Conservation (phyloP, 495 filamentous ascomycete species). For the Penicillium ucsense region DNA sequence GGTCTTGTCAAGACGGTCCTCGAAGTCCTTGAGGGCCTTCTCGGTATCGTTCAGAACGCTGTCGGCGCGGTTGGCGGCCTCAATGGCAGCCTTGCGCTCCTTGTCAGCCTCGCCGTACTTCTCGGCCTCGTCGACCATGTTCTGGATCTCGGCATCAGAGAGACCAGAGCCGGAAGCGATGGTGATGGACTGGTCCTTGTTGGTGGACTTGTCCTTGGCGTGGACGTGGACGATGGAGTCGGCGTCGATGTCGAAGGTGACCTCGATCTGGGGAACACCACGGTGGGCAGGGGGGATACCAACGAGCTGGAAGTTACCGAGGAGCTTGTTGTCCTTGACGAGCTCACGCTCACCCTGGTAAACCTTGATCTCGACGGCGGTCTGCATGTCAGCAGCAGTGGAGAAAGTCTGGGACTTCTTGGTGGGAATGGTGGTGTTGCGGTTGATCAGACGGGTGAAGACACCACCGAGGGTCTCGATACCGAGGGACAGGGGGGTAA, state of each 20-base stretch:
- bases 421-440: conserved; percentile 98
- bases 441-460: conserved; percentile 98
- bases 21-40: conserved; percentile 94
- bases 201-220: conserved; percentile 98
- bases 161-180: conserved; percentile 98
- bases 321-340: conserved; percentile 96
- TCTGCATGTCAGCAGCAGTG: conserved; percentile 98
- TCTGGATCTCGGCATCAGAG: conserved; percentile 85
- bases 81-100: conserved; percentile 91
- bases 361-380: conserved; percentile 99
- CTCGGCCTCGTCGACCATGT: conserved; percentile 96
- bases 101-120: conserved; percentile 92
- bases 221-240: conserved; percentile 98
- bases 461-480: conserved; percentile 99
- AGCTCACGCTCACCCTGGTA: conserved; percentile 99
- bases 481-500: conserved; percentile 95
- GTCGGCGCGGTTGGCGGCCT: conserved; percentile 94
- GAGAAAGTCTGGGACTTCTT: conserved; percentile 99
- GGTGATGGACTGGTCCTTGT: conserved; percentile 99
- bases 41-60: conserved; percentile 95
- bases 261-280: conserved; percentile 95
- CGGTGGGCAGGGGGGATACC: conserved; percentile 96
- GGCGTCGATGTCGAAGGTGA: conserved; percentile 98
- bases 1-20: conserved; percentile 91
- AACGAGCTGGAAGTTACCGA: conserved; percentile 99